Evolutionary conservation across 352 stramenopile genomes (phyloP).

Genomic region (Blastocystis sp.): DNA sequence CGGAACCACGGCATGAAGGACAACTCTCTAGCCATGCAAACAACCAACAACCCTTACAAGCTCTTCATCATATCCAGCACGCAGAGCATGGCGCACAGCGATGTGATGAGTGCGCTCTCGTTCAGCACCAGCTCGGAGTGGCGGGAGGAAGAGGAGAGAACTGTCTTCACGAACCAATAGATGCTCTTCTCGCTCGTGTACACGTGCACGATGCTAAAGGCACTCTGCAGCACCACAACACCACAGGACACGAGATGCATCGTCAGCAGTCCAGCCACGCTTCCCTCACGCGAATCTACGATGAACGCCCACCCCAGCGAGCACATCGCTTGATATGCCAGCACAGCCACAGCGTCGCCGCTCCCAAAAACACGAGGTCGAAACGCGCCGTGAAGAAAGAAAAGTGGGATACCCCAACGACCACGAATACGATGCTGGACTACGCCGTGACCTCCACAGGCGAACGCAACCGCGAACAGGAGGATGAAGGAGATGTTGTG

Average conservation of each 20-base stretch:
- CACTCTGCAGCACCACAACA: not conserved
- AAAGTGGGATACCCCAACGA: not conserved
- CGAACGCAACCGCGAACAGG: not conserved
- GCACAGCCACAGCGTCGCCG: not conserved
- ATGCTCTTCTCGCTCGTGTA: not conserved
- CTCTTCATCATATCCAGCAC: conserved; percentile 48
- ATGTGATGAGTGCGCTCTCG: not conserved
- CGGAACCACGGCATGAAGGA: conserved; percentile 1
- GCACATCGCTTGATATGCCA: conserved; percentile 31
- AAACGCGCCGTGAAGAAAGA: not conserved
- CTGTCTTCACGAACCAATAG: not conserved
- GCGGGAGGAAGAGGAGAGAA: not conserved
- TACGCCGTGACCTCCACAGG: not conserved
- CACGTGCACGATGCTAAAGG: not conserved
- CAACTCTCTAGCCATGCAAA: not conserved
- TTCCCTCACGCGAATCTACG: conserved; percentile 2
- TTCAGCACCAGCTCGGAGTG: not conserved
- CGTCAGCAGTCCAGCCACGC: not conserved
- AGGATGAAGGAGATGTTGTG: conserved; percentile 66
- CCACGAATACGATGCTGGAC: not conserved
- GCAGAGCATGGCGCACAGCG: conserved; percentile 4
- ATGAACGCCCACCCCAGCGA: not conserved
- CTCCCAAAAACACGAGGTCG: not conserved
- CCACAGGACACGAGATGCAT: not conserved
- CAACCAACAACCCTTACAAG: not conserved